phyloP scores from a whole-genome alignment of 805 yeast genomes.

The Ogataea pignaliae region DNA sequence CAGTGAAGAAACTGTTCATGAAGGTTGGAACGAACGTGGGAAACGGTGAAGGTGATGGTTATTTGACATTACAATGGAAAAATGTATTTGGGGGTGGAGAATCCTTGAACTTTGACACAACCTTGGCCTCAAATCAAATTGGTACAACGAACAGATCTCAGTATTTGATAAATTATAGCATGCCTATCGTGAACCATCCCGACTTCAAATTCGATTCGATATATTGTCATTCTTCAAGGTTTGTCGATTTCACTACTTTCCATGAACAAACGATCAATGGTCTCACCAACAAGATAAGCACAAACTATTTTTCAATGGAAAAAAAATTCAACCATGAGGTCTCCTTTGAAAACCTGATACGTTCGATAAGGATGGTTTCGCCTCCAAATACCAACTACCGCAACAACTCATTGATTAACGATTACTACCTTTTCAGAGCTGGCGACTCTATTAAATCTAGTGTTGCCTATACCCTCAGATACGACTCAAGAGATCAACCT shows the following conservation, averaged over 20 bases:
- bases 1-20: slow-evolving; percentile 69
- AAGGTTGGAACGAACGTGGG: slow-evolving; percentile 95
- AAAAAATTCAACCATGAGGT: slow-evolving; percentile 43
- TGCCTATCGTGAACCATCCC: slow-evolving; percentile 41
- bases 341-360: slow-evolving; percentile 38
- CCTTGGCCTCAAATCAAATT: slow-evolving; percentile 34
- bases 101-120: slow-evolving; percentile 42
- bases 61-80: slow-evolving; percentile 64
- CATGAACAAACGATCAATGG: slow-evolving; percentile 43
- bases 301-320: slow-evolving; percentile 30
- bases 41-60: slow-evolving; percentile 96
- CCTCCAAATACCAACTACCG: slow-evolving; percentile 19
- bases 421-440: slow-evolving; percentile 33
- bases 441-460: slow-evolving; percentile 45
- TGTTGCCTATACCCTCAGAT: slow-evolving; percentile 33
- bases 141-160: slow-evolving; percentile 49
- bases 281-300: slow-evolving; percentile 35
- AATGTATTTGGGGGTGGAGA: slow-evolving; percentile 60
- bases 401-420: slow-evolving; percentile 29
- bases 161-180: slow-evolving; percentile 42
- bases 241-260: slow-evolving; percentile 42
- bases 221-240: slow-evolving; percentile 39
- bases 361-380: slow-evolving; percentile 31
- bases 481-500: slow-evolving; percentile 41
- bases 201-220: slow-evolving; percentile 36